Evolutionary conservation across 257 asterid species (phyloP), one percentile per base, ranked within the genome.

Genomic region (Mitragyna speciosa): DNA sequence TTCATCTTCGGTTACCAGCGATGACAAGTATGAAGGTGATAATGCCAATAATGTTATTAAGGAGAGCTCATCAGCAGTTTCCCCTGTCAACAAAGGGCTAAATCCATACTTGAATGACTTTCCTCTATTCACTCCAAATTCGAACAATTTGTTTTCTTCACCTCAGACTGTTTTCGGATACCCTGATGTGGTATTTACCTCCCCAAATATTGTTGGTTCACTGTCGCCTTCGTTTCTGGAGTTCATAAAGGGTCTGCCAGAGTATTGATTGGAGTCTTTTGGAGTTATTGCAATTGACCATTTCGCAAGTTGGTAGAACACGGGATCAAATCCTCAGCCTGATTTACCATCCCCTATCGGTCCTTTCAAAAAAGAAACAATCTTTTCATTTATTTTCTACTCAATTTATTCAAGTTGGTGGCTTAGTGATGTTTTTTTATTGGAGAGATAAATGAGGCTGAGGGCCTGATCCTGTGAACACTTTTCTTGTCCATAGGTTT

Each of bases 81-180:
- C 24, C 9, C 67, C 63, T 14, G 39, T 14, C 10, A 49, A 79
- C 12, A 49, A 73, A 47, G 74, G 48, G 19, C 47, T 72, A 69
- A 72, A 36, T 36, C 61, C 67, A 5, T 74, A 30, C 74, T 6
- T 70, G 19, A 58, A 70, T 36, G 84, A 81, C 31, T 33, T 76
- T 51, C 84, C 84, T 48, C 19, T 81, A 43, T 81, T 76, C 45
- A 81, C 84, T 33, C 81, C 81, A 7, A 81, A 63, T 67, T 73
- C 79, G 1, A 80, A 9, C 12, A 47, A 49, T 47, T 48, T 82
- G 22, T 82, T 71, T 45, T 36, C 72, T 45, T 76, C 81, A 6
- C 51, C 81, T 39, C 70, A 69, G 68, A 54, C 75, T 12, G 31
- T 68, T 51, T 30, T 76, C 8, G 68, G 67, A 75, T 71, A 45